A percentile compares a stretch with the other conserved stretches of the same genome.
These are phyloP conservation scores for Henckelia pumila DNA, from an alignment of 257 asterid species.

Conservation along the genomic window DNA sequence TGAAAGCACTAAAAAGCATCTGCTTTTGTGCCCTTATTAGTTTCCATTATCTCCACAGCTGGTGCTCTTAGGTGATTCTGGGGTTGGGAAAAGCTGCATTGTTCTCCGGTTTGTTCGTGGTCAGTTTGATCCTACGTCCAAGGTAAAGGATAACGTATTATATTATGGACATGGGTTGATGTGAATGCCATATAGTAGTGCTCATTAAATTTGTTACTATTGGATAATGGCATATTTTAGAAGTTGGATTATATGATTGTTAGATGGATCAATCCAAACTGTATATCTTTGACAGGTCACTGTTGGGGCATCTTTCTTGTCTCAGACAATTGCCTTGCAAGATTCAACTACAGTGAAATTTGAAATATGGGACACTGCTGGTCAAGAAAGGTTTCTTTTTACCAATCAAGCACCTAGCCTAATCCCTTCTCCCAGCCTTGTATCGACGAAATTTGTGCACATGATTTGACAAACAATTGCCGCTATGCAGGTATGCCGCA, in stretches of 20 bases:
- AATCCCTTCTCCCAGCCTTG: conserved; percentile 7
- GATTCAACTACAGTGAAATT: conserved; percentile 94
- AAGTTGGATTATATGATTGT: conserved; percentile 13
- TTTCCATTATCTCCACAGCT: conserved; percentile 48
- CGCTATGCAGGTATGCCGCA: conserved; percentile 64
- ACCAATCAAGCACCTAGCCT: neutral
- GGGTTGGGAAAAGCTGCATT: conserved; percentile 98
- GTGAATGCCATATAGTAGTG: neutral
- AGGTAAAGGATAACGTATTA: conserved; percentile 42
- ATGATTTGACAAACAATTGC: conserved; percentile 21
- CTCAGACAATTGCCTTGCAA: conserved; percentile 94
- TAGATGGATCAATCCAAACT: conserved; percentile 11
- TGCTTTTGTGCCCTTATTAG: conserved; percentile 22
- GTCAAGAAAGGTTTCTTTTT: conserved; percentile 80
- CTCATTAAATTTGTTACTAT: neutral
- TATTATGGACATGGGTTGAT: conserved; percentile 11
- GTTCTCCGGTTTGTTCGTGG: conserved; percentile 99
- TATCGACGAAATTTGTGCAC: conserved; percentile 17
- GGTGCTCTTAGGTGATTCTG: conserved; percentile 95
- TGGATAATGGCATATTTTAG: neutral
- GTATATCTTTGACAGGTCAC: conserved; percentile 57
- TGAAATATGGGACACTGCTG: conserved; percentile 99
- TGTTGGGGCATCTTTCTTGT: conserved; percentile 88
- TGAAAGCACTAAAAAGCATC: neutral
- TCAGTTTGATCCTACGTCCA: conserved; percentile 95